Conservation (phyloP, 75 land plant species). For the Selaginella tamariscina region DNA sequence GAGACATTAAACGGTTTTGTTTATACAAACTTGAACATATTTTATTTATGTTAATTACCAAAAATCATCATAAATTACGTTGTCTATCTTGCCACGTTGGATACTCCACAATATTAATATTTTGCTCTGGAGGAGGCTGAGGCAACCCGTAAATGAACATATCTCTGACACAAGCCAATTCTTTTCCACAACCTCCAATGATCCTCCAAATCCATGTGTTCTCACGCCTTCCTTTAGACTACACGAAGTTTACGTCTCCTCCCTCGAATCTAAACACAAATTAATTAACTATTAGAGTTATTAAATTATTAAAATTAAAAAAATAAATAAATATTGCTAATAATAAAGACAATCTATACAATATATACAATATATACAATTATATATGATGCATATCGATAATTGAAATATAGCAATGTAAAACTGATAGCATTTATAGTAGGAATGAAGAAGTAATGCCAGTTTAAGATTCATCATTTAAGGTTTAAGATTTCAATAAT, state of each 20-base stretch:
- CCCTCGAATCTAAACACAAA: constrained; percentile 16
- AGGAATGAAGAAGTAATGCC: constrained; percentile 1
- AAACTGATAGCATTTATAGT: no score
- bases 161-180: constrained; percentile 37
- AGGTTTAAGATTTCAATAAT: background rate
- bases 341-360: background rate
- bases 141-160: constrained; percentile 16
- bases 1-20: no score
- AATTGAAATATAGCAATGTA: no score
- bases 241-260: constrained; percentile 19
- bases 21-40: no score
- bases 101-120: no score
- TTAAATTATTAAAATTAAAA: background rate
- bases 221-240: constrained; percentile 24
- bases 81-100: no score
- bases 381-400: no score
- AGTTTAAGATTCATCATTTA: no score
- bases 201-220: constrained; percentile 27
- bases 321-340: no score
- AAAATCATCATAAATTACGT: no score
- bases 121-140: constrained; percentile 16
- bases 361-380: no score
- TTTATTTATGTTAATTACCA: no score
- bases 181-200: constrained; percentile 22
- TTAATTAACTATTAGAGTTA: background rate